Evolutionary conservation across 2,329 filamentous ascomycete species (phyloP).

Genomic region (Aaosphaeria pasadenensis): DNA sequence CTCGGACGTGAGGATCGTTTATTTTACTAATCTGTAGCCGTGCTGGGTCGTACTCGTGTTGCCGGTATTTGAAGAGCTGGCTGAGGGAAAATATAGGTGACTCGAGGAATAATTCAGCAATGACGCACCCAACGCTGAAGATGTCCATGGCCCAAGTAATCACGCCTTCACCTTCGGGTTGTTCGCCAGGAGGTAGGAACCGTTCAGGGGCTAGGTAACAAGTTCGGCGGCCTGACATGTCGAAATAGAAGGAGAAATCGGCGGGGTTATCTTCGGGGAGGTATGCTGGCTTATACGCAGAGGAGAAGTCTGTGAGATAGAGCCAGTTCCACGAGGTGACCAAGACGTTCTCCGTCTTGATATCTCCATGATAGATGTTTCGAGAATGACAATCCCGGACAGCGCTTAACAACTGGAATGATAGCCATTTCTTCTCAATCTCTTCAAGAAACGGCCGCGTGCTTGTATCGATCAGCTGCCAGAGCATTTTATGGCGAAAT

Average conservation of each 20-base stretch:
- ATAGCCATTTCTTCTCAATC: slow-evolving; percentile 98
- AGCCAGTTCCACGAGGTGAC: slow-evolving; percentile 99
- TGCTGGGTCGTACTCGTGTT: slow-evolving; percentile 86
- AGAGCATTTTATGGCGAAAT: too few species aligned
- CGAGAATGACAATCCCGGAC: slow-evolving; percentile 86
- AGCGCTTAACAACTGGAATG: slow-evolving; percentile 90
- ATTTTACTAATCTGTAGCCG: slow-evolving; percentile 81
- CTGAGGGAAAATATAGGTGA: slow-evolving; percentile 96
- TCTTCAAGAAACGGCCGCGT: slow-evolving; percentile 95
- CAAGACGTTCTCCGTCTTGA: slow-evolving; percentile 95
- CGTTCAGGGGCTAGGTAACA: slow-evolving; percentile 95
- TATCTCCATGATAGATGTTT: slow-evolving; percentile 93
- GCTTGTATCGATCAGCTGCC: slow-evolving; percentile 45
- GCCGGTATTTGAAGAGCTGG: slow-evolving; percentile 90
- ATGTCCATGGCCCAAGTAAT: slow-evolving; percentile 96
- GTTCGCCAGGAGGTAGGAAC: slow-evolving; percentile 71
- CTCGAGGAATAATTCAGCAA: slow-evolving; percentile 93
- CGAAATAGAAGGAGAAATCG: slow-evolving; percentile 97
- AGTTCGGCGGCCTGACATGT: slow-evolving; percentile 83
- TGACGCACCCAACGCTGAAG: slow-evolving; percentile 94
- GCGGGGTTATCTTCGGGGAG: slow-evolving; percentile 95
- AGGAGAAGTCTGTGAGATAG: slow-evolving; percentile 95
- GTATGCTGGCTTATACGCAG: slow-evolving; percentile 89
- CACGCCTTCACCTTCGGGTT: slow-evolving; percentile 60
- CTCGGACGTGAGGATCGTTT: slow-evolving; percentile 79